Percentiles rank a stretch among this genome's conserved stretches.
phyloP scores from a whole-genome alignment of 805 yeast genomes.

The Barnettozyma siamensis region DNA sequence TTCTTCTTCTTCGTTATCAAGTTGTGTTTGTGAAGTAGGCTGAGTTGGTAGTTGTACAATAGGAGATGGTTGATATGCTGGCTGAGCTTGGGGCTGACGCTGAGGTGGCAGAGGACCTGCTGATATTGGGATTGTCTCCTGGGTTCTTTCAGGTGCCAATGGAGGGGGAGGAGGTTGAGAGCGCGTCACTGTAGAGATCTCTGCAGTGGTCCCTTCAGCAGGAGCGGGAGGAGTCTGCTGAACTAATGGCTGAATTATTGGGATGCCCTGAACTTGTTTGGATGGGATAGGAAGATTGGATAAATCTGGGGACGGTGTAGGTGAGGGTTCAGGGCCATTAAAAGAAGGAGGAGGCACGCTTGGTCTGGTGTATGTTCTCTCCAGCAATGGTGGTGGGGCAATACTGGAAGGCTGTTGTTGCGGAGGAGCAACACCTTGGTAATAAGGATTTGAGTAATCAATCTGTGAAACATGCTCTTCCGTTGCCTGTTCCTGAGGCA shows the following conservation, averaged over 20 bases:
- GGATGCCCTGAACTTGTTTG: background rate
- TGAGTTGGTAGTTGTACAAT: background rate
- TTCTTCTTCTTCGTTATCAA: conserved; percentile 10
- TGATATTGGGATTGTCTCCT: background rate
- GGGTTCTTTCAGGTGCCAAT: background rate
- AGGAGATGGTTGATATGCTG: too few species aligned
- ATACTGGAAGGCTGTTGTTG: background rate
- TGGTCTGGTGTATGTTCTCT: conserved; percentile 4
- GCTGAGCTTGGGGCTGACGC: too few species aligned
- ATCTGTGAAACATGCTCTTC: conserved; percentile 10
- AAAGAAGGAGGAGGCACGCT: conserved; percentile 11
- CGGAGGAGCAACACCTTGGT: conserved; percentile 7
- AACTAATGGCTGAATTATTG: conserved; percentile 1
- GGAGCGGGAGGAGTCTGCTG: background rate
- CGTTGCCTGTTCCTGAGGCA: too few species aligned
- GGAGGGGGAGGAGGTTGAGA: background rate
- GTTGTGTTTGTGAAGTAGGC: background rate
- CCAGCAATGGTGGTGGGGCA: background rate
- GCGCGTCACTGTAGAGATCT: background rate
- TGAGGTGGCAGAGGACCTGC: too few species aligned
- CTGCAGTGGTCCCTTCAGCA: background rate
- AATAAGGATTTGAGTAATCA: conserved; percentile 16
- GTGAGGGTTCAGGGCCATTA: background rate
- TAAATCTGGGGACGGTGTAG: conserved; percentile 19
- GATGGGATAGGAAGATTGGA: conserved; percentile 19